Base-by-base conservation (phyloP, 179 eudicot species). In the Carnegiea gigantea region DNA sequence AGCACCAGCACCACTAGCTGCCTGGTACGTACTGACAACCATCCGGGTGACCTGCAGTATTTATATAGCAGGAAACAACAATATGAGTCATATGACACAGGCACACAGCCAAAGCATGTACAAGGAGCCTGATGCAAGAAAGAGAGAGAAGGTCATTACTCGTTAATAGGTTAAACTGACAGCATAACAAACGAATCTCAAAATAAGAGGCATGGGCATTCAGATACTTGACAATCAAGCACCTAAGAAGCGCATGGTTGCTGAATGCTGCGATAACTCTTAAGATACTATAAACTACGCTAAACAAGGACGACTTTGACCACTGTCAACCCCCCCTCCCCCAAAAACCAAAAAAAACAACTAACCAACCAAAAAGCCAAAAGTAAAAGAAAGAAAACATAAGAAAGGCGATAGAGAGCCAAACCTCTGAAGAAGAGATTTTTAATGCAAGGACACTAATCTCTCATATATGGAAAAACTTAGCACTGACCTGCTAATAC, bases 1-100 rank as follows among this genome's bases (percentile, higher is more conserved):
- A 75, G 99, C 99, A 79, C 99, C 99, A 82, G 99, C 99, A 81
- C 99, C 99, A 91, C 99, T 96, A 81, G 99, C 99, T 76, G 99
- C 99, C 87, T 96, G 99, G 83, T 96, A 96, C 49, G 99, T 96
- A 84, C 99, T 96, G 72, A 96, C 99, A 79, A 96, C 99, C 99
- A 96, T 96, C 30, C 99, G 95, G 20, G 77, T 81, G 8, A 96
- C 98, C 99, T 96, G 87, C 80, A 85, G 53, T 26, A 80, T 78
- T 75, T 57, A 81, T 44, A 43, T 9, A 38, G 8, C 30, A 43
- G 38, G 38, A 33, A 11, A 57, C 62, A 18, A 15, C 62, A 15
- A 57, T 57, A 17, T 57, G 62, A 48, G 14, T 48, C n/a, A 43
- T 43, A 72, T 10, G 53, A 75, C 28, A 44, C 18, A 53, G 46